phyloP scores from a whole-genome alignment of 2,329 filamentous ascomycete genomes.

The Thielaviopsis populi region DNA sequence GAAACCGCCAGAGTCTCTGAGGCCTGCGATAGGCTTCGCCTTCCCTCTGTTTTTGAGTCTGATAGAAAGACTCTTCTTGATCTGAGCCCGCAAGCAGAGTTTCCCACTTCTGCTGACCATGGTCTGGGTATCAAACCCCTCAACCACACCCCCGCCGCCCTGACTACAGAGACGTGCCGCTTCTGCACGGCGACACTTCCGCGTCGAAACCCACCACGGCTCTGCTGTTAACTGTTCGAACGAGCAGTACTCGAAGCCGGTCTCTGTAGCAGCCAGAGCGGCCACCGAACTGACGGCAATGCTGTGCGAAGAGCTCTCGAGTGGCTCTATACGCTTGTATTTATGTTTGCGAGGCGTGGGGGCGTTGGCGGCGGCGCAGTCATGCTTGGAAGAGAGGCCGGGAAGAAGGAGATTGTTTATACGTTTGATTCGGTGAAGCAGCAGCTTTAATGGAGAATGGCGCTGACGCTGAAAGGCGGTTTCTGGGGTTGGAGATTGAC shows the following conservation, averaged over 20 bases:
- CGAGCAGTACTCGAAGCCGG: slow-evolving; percentile 6
- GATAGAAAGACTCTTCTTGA: not conserved
- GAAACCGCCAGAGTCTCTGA: too few species aligned
- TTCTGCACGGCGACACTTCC: not conserved
- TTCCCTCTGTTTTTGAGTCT: not conserved
- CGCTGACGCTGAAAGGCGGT: too few species aligned
- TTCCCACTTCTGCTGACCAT: not conserved
- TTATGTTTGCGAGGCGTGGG: not conserved
- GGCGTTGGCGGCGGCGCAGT: not conserved
- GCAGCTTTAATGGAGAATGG: too few species aligned
- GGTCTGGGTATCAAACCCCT: not conserved
- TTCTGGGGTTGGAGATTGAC: too few species aligned
- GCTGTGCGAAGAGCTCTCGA: not conserved
- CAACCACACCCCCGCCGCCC: not conserved
- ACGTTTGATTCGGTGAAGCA: not conserved
- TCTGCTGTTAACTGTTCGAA: not conserved
- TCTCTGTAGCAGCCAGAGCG: not conserved
- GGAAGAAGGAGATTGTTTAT: not conserved
- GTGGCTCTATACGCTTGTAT: not conserved
- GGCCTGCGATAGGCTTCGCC: not conserved
- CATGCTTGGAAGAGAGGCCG: not conserved
- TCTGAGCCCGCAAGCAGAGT: not conserved
- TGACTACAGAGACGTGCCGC: not conserved
- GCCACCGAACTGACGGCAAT: not conserved
- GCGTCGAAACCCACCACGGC: slow-evolving; percentile 2